These are phyloP conservation scores for Clavulina sp. DNA, from an alignment of 768 basidiomycete species.

Conservation along the genomic window DNA sequence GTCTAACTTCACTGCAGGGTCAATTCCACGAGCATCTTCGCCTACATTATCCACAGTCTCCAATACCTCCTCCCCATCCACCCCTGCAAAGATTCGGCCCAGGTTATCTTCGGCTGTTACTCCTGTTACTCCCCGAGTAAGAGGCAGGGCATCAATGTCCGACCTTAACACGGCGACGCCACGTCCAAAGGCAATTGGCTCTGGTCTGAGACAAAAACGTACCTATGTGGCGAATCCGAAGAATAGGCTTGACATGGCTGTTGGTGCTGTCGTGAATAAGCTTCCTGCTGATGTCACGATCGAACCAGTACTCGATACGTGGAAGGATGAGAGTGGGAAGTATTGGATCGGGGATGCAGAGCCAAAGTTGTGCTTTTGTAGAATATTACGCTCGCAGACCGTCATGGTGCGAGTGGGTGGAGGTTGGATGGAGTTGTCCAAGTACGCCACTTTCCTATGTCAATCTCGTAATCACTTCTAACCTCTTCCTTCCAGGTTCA, in stretches of 20 bases:
- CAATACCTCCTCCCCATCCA: not conserved
- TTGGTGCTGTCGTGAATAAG: slow-evolving; percentile 81
- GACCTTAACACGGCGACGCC: no score
- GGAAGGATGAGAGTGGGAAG: slow-evolving; percentile 86
- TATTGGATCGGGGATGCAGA: slow-evolving; percentile 94
- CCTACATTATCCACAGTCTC: not conserved
- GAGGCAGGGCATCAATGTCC: no score
- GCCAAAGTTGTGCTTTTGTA: slow-evolving; percentile 77
- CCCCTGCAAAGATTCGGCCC: not conserved
- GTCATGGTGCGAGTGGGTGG: slow-evolving; percentile 96
- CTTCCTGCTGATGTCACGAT: slow-evolving; percentile 70
- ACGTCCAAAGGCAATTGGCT: no score
- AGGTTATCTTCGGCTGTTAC: not conserved
- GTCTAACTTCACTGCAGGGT: no score
- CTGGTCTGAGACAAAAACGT: slow-evolving; percentile 26
- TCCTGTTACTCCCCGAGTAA: not conserved
- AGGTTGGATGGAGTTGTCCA: slow-evolving; percentile 83
- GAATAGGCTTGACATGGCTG: slow-evolving; percentile 80
- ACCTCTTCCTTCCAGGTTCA: slow-evolving; percentile 39
- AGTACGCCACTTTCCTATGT: slow-evolving; percentile 30
- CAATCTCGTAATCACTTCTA: not conserved
- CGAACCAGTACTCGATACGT: slow-evolving; percentile 45
- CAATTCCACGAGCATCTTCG: no score
- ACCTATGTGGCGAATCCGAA: slow-evolving; percentile 77
- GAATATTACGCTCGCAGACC: slow-evolving; percentile 76